These are phyloP conservation scores for Salix udensis DNA, from an alignment of 345 rosid genomes.

Conservation along the genomic window DNA sequence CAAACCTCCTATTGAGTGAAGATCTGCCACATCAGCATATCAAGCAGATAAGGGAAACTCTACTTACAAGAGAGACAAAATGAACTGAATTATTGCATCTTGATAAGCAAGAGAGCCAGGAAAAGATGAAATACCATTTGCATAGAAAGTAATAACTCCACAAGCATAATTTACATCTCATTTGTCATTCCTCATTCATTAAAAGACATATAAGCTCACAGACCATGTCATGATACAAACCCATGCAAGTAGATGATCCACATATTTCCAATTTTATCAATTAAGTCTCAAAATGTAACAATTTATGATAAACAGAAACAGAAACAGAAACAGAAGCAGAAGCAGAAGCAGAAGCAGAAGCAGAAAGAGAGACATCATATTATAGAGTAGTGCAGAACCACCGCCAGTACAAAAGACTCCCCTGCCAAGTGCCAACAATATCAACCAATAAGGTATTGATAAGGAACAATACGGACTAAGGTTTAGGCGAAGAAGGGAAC, in stretches of 20 bases:
- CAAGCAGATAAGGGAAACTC: not conserved
- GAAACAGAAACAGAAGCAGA: too few species aligned
- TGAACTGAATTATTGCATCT: not conserved
- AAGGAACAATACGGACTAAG: not conserved
- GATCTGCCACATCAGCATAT: slow-evolving; percentile 44
- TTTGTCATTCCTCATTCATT: too few species aligned
- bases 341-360: not conserved
- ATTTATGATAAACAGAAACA: not conserved
- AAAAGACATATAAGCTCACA: not conserved
- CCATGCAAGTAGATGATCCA: not conserved
- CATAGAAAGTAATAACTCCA: not conserved
- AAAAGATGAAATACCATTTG: not conserved
- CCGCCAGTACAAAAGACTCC: not conserved
- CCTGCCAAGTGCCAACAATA: not conserved
- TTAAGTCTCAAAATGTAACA: not conserved
- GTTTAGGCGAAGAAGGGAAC: not conserved
- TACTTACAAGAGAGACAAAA: not conserved
- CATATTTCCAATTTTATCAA: not conserved
- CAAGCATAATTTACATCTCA: not conserved
- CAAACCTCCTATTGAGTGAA: slow-evolving; percentile 85
- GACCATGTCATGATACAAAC: not conserved
- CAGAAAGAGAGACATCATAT: not conserved
- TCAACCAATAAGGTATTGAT: not conserved
- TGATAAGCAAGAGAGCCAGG: not conserved
- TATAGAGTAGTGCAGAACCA: not conserved